These are phyloP conservation scores for Alectoria sarmentosa DNA, from an alignment of 495 filamentous ascomycete genomes.

Conservation along the genomic window DNA sequence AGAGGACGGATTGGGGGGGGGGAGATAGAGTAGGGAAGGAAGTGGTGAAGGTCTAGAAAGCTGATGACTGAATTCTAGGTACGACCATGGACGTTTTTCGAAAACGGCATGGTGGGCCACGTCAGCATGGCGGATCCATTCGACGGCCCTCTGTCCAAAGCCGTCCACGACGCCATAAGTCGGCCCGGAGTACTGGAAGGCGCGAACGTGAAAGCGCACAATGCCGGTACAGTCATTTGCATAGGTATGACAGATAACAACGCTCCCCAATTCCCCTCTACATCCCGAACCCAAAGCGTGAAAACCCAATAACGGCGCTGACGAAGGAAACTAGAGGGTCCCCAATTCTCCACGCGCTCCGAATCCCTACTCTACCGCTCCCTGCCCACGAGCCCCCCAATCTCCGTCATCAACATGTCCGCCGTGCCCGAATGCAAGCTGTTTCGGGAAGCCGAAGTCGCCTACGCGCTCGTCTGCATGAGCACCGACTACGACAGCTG, in stretches of 20 bases:
- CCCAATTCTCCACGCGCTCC: slow-evolving; percentile 94
- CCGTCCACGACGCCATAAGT: slow-evolving; percentile 47
- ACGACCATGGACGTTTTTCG: slow-evolving; percentile 92
- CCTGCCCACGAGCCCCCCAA: slow-evolving; percentile 57
- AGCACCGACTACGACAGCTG: slow-evolving; percentile 98
- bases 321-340: no score
- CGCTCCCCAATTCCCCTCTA: background rate
- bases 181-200: slow-evolving; percentile 60
- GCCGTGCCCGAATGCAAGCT: slow-evolving; percentile 95
- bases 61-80: slow-evolving; percentile 29
- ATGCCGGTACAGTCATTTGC: slow-evolving; percentile 73
- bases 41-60: background rate
- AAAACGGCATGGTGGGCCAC: slow-evolving; percentile 86
- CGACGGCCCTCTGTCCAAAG: slow-evolving; percentile 63
- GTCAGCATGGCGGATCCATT: slow-evolving; percentile 96
- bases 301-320: no score
- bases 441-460: slow-evolving; percentile 90
- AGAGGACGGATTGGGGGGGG: background rate
- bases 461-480: slow-evolving; percentile 99
- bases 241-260: slow-evolving; percentile 64
- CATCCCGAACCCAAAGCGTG: no score
- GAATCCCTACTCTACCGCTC: slow-evolving; percentile 90
- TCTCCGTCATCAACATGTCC: slow-evolving; percentile 91
- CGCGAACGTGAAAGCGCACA: slow-evolving; percentile 71
- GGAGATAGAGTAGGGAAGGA: background rate